phyloP scores from a whole-genome alignment of 495 filamentous ascomycete genomes.

The Entonaema liquescens region DNA sequence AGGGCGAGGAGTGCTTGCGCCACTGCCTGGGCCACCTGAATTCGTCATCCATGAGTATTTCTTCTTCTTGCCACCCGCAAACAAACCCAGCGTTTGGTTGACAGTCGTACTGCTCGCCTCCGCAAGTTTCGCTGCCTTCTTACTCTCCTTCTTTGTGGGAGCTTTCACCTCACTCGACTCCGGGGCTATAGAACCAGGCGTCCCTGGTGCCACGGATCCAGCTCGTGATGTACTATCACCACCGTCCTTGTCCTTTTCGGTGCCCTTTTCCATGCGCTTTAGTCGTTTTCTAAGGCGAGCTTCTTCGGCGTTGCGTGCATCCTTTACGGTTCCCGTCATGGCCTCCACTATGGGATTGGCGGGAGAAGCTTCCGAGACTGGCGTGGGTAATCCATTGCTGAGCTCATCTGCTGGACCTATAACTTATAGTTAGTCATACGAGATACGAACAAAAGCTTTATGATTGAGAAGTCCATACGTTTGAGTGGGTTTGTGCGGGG shows the following conservation, averaged over 20 bases:
- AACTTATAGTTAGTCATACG: slow-evolving; percentile 25
- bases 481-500: slow-evolving; percentile 65
- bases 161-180: slow-evolving; percentile 54
- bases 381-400: slow-evolving; percentile 40
- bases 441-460: slow-evolving; percentile 37
- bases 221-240: slow-evolving; percentile 49
- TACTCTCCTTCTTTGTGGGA: slow-evolving; percentile 66
- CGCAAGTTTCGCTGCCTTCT: slow-evolving; percentile 63
- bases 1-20: slow-evolving; percentile 55
- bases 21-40: slow-evolving; percentile 51
- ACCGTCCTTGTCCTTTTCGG: slow-evolving; percentile 51
- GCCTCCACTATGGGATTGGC: slow-evolving; percentile 50
- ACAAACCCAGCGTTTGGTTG: slow-evolving; percentile 63
- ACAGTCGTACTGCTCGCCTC: slow-evolving; percentile 65
- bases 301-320: slow-evolving; percentile 60
- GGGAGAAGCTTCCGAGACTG: slow-evolving; percentile 35
- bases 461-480: slow-evolving; percentile 57
- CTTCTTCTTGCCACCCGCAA: slow-evolving; percentile 63
- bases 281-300: slow-evolving; percentile 57
- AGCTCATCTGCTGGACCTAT: slow-evolving; percentile 38
- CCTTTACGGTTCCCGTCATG: slow-evolving; percentile 47
- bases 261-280: slow-evolving; percentile 48
- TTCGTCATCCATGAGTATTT: slow-evolving; percentile 69
- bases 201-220: slow-evolving; percentile 58
- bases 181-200: slow-evolving; percentile 58